Evolutionary conservation across 768 basidiomycete species (phyloP), one percentile per base, ranked within the genome.

Genomic region (Boletus pseudopeckii): DNA sequence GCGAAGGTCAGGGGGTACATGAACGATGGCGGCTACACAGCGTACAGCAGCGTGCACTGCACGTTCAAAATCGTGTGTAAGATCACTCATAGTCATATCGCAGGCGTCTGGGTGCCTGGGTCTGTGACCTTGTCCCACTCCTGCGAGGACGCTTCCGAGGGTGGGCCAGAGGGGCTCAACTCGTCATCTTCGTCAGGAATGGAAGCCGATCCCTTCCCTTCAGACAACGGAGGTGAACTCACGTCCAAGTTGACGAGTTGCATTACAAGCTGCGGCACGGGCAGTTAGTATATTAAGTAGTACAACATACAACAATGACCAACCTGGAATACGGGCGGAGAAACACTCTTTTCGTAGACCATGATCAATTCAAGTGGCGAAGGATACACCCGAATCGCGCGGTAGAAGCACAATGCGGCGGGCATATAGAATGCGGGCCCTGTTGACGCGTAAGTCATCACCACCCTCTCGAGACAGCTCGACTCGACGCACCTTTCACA

Each of bases 341-440:
- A 89, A 30, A 96, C 84, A 33, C 92, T 94, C 73, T 89, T 88
- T 74, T 98, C 86, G 65, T 97, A 96, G 57, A 98, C 95, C 71
- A 88, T 83, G 63, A 99, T 88, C 61, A 98, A 83, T 71, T 98
- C 97, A 32, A 92, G 84, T 1, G 95, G 92, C 30, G 90, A 84
- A 46, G 97, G 97, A 74, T 99, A 99, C 34, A 97, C 93, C 50
- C 88, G 80, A 54, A 98, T 84, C 1, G 93, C 95, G 46, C 92
- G 83, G 81, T 86, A 99, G 82, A 98, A 98, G 39, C 85, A 82
- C 67, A 91, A 71, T 39, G 97, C 95, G 18, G 95, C 86, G 11
- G 85, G 80, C 26, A 98, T 78, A 66, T 87, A 74, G 72, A 85
- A 87, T 26, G 78, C 71, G 40, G 90, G 87, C 36, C 95, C 96